These are phyloP conservation scores for Coemansia pectinata DNA, from an alignment of 192 early-diverging fungal genomes.

Conservation along the genomic window DNA sequence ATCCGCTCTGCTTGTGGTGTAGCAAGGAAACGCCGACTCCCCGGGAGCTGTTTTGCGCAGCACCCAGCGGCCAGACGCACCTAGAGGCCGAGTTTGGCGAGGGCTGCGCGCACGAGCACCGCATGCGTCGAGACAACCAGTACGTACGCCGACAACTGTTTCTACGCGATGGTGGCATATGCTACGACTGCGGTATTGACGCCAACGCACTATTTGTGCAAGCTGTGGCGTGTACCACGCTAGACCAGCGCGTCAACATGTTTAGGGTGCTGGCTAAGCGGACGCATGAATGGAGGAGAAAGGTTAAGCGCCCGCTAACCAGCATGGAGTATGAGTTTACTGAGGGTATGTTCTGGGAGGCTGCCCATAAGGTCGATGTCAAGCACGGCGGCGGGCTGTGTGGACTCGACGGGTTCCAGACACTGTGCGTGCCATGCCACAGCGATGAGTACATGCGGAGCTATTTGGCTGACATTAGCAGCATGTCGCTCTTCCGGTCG, in stretches of 20 bases:
- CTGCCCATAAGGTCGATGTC: conserved; percentile 48
- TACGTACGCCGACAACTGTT: conserved; percentile 49
- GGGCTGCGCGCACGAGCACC: conserved; percentile 53
- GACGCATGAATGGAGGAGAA: conserved; percentile 36
- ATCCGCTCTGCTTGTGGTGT: conserved; percentile 47
- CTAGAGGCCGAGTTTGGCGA: conserved; percentile 19
- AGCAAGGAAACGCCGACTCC: conserved; percentile 20
- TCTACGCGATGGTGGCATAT: conserved; percentile 45
- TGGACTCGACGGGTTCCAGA: conserved; percentile 46
- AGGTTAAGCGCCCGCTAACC: conserved; percentile 22
- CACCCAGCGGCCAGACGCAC: background rate
- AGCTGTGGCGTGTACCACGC: conserved; percentile 21
- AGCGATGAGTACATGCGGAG: conserved; percentile 32
- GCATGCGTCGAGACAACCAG: conserved; percentile 38
- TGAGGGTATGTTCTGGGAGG: conserved; percentile 56
- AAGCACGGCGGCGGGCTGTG: conserved; percentile 51
- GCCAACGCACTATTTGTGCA: conserved; percentile 27
- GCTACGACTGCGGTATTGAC: conserved; percentile 40
- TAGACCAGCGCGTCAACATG: conserved; percentile 21
- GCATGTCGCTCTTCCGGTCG: conserved; percentile 18
- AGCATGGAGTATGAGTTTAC: conserved; percentile 36
- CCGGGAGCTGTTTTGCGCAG: conserved; percentile 26
- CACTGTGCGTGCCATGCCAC: conserved; percentile 53
- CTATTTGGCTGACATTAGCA: conserved; percentile 30
- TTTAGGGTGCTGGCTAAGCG: conserved; percentile 20